These are phyloP conservation scores for Russula vinacea DNA, from an alignment of 768 basidiomycete genomes.

Conservation along the genomic window DNA sequence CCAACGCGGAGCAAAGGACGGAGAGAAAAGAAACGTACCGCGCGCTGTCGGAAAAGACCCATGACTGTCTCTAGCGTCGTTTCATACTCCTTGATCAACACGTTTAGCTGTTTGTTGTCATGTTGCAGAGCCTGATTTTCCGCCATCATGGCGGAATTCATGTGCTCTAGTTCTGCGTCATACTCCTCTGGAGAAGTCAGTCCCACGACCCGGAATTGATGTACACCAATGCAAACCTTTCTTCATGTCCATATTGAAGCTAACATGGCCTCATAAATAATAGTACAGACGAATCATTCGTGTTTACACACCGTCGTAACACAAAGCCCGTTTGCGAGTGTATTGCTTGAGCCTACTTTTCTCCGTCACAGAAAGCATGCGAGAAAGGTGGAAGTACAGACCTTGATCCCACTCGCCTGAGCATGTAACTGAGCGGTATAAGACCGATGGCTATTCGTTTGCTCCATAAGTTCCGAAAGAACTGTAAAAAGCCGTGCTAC, in stretches of 20 bases:
- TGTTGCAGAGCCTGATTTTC: constrained; percentile 86
- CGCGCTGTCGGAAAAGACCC: constrained; percentile 85
- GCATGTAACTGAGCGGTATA: constrained; percentile 68
- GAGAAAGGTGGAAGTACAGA: constrained; percentile 35
- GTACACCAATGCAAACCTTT: constrained; percentile 53
- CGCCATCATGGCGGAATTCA: constrained; percentile 71
- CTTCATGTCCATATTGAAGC: constrained; percentile 87
- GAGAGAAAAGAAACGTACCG: constrained; percentile 54
- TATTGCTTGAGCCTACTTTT: constrained; percentile 70
- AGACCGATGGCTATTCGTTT: constrained; percentile 74
- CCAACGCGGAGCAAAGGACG: background rate
- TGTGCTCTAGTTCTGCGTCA: constrained; percentile 82
- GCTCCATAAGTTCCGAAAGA: constrained; percentile 78
- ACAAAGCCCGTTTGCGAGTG: constrained; percentile 93
- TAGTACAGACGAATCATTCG: background rate
- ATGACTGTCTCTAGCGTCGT: constrained; percentile 93
- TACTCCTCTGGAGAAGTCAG: constrained; percentile 66
- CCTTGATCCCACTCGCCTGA: constrained; percentile 78
- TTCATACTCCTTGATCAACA: constrained; percentile 93
- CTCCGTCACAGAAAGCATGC: background rate
- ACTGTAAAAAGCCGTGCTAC: constrained; percentile 60
- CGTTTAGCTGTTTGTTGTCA: constrained; percentile 93
- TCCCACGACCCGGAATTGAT: background rate
- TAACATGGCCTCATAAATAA: constrained; percentile 31
- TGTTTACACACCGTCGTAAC: constrained; percentile 59